phyloP scores from a whole-genome alignment of 768 basidiomycete genomes.

The Lactifluus pinguis region DNA sequence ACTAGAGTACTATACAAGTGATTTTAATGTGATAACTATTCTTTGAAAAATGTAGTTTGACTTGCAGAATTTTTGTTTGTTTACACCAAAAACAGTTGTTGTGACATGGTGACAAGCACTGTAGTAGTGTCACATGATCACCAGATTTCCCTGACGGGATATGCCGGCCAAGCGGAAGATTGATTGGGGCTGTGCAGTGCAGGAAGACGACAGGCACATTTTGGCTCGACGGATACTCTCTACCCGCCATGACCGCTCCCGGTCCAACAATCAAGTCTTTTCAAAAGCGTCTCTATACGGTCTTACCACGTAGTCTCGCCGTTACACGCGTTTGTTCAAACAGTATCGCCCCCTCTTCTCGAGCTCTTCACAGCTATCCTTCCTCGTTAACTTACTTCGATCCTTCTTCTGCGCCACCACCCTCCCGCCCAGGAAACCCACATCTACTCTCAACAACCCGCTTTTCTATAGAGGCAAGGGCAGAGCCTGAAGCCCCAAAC shows the following conservation, averaged over 20 bases:
- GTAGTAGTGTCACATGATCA: too few species aligned
- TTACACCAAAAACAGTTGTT: too few species aligned
- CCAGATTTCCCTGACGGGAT: too few species aligned
- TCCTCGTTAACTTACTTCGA: conserved; percentile 35
- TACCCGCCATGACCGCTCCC: conserved; percentile 27
- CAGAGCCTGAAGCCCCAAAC: conserved; percentile 33
- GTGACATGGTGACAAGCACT: too few species aligned
- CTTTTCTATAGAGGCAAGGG: conserved; percentile 37
- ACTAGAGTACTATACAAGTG: too few species aligned
- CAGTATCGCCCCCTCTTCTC: conserved; percentile 29
- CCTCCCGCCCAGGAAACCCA: conserved; percentile 33
- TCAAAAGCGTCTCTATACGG: conserved; percentile 43
- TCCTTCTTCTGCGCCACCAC: conserved; percentile 27
- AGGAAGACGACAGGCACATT: too few species aligned
- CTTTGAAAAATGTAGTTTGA: too few species aligned
- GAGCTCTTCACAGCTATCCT: conserved; percentile 35
- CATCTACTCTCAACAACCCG: conserved; percentile 35
- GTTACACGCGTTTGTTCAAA: conserved; percentile 37
- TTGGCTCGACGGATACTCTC: too few species aligned
- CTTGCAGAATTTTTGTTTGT: too few species aligned
- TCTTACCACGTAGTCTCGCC: conserved; percentile 30
- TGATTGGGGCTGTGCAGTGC: too few species aligned
- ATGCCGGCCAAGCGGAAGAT: too few species aligned
- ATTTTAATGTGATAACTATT: too few species aligned
- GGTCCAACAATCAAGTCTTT: conserved; percentile 40